Evolutionary conservation across 2,329 filamentous ascomycete species (phyloP).

Genomic region (Colletotrichum lentis): DNA sequence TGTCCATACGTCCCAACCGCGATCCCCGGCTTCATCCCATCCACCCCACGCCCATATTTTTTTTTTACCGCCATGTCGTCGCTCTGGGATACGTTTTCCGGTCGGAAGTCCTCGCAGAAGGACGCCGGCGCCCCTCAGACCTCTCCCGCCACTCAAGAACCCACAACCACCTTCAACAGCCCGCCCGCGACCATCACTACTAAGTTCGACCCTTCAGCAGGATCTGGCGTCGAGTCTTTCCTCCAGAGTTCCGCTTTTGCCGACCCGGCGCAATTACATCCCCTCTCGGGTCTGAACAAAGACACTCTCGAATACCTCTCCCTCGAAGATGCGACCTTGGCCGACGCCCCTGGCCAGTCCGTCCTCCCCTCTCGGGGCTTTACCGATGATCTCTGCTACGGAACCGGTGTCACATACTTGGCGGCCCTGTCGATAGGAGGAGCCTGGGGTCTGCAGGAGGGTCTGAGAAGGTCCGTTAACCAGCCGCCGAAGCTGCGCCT

Average conservation of each 20-base stretch:
- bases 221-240: slow-evolving; percentile 86
- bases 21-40: slow-evolving; percentile 29
- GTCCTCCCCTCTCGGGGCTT: slow-evolving; percentile 94
- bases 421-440: slow-evolving; percentile 86
- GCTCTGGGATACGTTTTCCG: slow-evolving; percentile 69
- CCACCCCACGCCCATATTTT: slow-evolving; percentile 25
- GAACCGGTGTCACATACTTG: slow-evolving; percentile 93
- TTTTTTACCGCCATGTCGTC: slow-evolving; percentile 57
- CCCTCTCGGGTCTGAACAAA: slow-evolving; percentile 90
- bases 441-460: slow-evolving; percentile 91
- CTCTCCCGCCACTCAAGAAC: slow-evolving; percentile 52
- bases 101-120: slow-evolving; percentile 59
- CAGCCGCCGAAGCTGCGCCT: slow-evolving; percentile 89
- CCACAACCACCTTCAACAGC: slow-evolving; percentile 59
- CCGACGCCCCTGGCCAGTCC: slow-evolving; percentile 85
- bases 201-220: slow-evolving; percentile 75
- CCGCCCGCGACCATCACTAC: slow-evolving; percentile 54
- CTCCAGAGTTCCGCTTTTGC: slow-evolving; percentile 78
- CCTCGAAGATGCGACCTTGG: slow-evolving; percentile 89
- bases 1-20: slow-evolving; percentile 16
- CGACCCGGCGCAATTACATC: slow-evolving; percentile 89
- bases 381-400: slow-evolving; percentile 98
- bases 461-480: slow-evolving; percentile 77
- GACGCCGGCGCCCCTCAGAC: slow-evolving; percentile 42
- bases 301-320: slow-evolving; percentile 94